Percentiles rank a stretch among this genome's conserved stretches.
Conservation (phyloP, 2,329 filamentous ascomycete genomes). For the Pseudofabraea citricarpa region DNA sequence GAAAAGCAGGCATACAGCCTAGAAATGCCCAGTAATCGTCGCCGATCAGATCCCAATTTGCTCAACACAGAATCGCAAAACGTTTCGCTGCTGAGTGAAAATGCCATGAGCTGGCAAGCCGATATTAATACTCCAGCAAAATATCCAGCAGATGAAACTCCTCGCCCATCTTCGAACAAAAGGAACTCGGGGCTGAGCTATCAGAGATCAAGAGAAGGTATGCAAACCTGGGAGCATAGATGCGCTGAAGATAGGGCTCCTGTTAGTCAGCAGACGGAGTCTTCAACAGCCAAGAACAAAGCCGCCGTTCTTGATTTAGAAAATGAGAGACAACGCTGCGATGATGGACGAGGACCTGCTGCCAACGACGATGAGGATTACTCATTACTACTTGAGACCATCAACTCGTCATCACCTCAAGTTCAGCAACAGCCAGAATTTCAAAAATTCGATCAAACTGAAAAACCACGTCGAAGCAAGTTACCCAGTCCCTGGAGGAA, state of each 20-base stretch:
- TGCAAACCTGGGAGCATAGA: slow-evolving; percentile 12
- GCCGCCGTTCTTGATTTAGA: slow-evolving; percentile 23
- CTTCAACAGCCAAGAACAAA: slow-evolving; percentile 12
- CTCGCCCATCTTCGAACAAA: too few relatives aligned
- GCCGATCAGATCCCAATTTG: slow-evolving; percentile 11
- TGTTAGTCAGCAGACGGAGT: slow-evolving; percentile 19
- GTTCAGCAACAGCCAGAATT: slow-evolving; percentile 8
- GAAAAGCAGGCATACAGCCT: slow-evolving; percentile 19
- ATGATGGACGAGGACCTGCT: not conserved
- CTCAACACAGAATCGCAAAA: slow-evolving; percentile 7
- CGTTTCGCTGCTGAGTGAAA: slow-evolving; percentile 7
- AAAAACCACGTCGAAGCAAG: slow-evolving; percentile 24
- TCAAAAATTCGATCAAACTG: slow-evolving; percentile 7
- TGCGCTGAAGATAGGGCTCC: slow-evolving; percentile 21
- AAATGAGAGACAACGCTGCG: slow-evolving; percentile 9
- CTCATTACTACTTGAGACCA: slow-evolving; percentile 25
- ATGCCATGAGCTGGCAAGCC: slow-evolving; percentile 2
- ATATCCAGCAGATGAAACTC: not conserved
- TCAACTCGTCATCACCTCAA: slow-evolving; percentile 26
- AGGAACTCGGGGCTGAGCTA: not conserved
- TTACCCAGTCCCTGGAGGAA: slow-evolving; percentile 27
- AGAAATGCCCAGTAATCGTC: slow-evolving; percentile 11
- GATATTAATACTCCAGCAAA: slow-evolving; percentile 1
- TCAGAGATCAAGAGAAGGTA: not conserved
- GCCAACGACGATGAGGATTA: slow-evolving; percentile 15